A percentile compares a stretch with the other conserved stretches of the same genome.
phyloP scores from a whole-genome alignment of 257 asterid species.

The Jasminum sambac region DNA sequence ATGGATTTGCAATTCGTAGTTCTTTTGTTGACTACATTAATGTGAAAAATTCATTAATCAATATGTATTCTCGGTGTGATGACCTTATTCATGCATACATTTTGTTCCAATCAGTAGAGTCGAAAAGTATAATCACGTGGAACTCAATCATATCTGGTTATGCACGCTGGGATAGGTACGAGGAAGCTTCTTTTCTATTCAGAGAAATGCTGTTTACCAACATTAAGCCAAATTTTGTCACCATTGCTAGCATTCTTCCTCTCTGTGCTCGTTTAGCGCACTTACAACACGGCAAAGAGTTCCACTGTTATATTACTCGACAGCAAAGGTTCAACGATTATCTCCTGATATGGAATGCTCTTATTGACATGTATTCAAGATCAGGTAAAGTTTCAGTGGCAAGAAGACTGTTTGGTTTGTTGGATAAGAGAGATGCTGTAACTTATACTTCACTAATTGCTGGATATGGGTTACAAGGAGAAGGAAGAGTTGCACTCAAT shows the following conservation, averaged over 20 bases:
- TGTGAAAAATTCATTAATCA: constrained; percentile 62
- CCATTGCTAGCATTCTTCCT: constrained; percentile 79
- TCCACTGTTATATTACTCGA: constrained; percentile 67
- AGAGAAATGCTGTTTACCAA: constrained; percentile 59
- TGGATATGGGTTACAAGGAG: constrained; percentile 80
- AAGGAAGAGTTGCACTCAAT: constrained; percentile 59
- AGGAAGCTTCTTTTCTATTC: constrained; percentile 66
- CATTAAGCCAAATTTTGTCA: constrained; percentile 63
- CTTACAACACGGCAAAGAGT: constrained; percentile 74
- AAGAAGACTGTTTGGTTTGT: constrained; percentile 57
- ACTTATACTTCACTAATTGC: constrained; percentile 83
- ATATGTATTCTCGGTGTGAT: constrained; percentile 74
- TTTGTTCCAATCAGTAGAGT: constrained; percentile 50
- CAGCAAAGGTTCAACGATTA: constrained; percentile 48
- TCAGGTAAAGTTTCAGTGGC: constrained; percentile 74
- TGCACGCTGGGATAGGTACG: constrained; percentile 53
- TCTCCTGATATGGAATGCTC: constrained; percentile 69
- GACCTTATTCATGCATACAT: constrained; percentile 58
- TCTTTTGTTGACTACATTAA: constrained; percentile 44
- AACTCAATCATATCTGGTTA: constrained; percentile 81
- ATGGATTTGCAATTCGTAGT: constrained; percentile 65
- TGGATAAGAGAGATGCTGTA: constrained; percentile 64
- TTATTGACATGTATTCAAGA: constrained; percentile 79
- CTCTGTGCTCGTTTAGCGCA: constrained; percentile 81
- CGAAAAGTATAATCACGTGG: constrained; percentile 60